Percentiles rank a stretch among this genome's conserved stretches.
Conservation (phyloP, 2,329 filamentous ascomycete genomes). For the Xylaria digitata region DNA sequence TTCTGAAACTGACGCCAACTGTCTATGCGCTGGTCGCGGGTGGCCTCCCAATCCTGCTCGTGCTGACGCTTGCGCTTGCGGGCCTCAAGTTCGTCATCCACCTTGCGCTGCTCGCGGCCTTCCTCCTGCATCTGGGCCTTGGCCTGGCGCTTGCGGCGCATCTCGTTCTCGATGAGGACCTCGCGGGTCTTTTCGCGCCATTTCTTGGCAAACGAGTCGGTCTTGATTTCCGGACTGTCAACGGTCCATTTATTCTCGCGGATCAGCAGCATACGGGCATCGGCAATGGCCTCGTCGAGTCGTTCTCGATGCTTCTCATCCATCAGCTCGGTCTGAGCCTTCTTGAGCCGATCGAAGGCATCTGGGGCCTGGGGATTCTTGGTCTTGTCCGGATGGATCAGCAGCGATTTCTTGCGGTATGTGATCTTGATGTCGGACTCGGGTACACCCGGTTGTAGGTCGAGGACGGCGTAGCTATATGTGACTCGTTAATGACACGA, state of each 20-base stretch:
- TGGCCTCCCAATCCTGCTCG: slow-evolving; percentile 95
- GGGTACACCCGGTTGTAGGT: slow-evolving; percentile 92
- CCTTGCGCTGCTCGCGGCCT: slow-evolving; percentile 85
- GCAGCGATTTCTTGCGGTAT: slow-evolving; percentile 97
- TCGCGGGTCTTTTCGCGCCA: slow-evolving; percentile 92
- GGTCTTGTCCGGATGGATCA: slow-evolving; percentile 99
- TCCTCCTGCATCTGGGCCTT: slow-evolving; percentile 98
- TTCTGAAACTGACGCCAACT: slow-evolving; percentile 96
- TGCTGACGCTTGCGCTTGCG: slow-evolving; percentile 89
- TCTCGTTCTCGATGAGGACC: slow-evolving; percentile 93
- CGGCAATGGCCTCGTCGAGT: slow-evolving; percentile 94
- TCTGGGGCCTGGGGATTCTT: slow-evolving; percentile 90
- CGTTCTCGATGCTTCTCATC: slow-evolving; percentile 91
- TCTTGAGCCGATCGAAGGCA: slow-evolving; percentile 95
- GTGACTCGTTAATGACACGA: slow-evolving; percentile 17
- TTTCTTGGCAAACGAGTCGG: slow-evolving; percentile 81
- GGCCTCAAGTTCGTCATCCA: slow-evolving; percentile 84
- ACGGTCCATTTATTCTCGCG: slow-evolving; percentile 93
- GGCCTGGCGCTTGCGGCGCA: slow-evolving; percentile 82
- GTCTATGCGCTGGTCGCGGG: slow-evolving; percentile 87
- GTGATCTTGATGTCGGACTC: slow-evolving; percentile 95
- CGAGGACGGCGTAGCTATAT: slow-evolving; percentile 86
- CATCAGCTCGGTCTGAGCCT: slow-evolving; percentile 89
- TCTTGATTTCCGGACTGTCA: slow-evolving; percentile 87
- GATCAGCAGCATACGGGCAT: slow-evolving; percentile 94